Conservation (phyloP, 2,329 filamentous ascomycete genomes). For the Sarocladium oryzae region DNA sequence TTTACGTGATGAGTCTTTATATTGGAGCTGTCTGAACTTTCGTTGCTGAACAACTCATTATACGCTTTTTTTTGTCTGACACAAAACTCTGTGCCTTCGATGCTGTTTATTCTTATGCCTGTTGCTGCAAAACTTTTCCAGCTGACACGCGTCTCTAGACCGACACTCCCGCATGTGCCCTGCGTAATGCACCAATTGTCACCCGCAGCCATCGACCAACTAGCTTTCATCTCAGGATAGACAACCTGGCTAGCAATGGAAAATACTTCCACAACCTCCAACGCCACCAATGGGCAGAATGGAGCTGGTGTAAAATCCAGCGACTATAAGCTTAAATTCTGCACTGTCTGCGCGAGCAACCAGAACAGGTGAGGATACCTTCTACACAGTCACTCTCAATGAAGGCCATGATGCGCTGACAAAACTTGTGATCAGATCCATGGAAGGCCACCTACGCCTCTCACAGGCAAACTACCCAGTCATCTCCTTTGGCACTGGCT, state of each 20-base stretch:
- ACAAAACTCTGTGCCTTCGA: conserved; percentile 9
- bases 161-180: not conserved
- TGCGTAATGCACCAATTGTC: conserved; percentile 15
- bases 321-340: conserved; percentile 90
- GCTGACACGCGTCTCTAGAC: not conserved
- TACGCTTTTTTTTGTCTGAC: conserved; percentile 45
- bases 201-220: conserved; percentile 1
- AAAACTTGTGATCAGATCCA: conserved; percentile 32
- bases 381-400: conserved; percentile 8
- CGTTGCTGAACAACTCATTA: conserved; percentile 53
- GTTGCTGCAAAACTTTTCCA: not conserved
- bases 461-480: conserved; percentile 86
- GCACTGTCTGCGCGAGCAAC: conserved; percentile 98
- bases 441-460: conserved; percentile 96
- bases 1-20: conserved; percentile 41
- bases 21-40: conserved; percentile 74
- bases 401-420: not conserved
- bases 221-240: conserved; percentile 13
- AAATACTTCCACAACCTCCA: conserved; percentile 16
- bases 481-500: conserved; percentile 95
- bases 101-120: not conserved
- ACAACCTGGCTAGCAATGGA: conserved; percentile 29
- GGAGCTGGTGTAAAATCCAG: conserved; percentile 43
- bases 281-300: conserved; percentile 28
- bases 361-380: conserved; percentile 69